Evolutionary conservation across 2,329 filamentous ascomycete species (phyloP).

Genomic region (Cladobotryum mycophilum): DNA sequence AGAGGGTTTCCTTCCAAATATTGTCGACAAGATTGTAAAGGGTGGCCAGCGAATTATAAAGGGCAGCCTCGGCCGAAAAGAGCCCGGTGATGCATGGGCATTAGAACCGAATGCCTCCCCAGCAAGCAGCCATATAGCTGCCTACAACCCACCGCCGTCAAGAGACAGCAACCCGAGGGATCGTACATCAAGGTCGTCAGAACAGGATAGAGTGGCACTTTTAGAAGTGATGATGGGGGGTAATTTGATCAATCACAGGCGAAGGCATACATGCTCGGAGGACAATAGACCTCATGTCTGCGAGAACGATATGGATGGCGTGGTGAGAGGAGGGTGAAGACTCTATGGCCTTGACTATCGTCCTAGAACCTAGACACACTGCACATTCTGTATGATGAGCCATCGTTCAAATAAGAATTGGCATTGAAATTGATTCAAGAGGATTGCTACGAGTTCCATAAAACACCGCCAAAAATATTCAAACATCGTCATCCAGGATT

Average conservation of each 20-base stretch:
- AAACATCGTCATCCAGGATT: not conserved
- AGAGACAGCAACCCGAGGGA: constrained; percentile 18
- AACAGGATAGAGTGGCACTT: constrained; percentile 15
- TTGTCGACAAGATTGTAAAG: constrained; percentile 25
- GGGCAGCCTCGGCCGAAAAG: not conserved
- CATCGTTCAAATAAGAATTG: no score
- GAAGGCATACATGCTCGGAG: constrained; percentile 25
- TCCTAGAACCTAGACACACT: no score
- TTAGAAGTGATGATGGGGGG: constrained; percentile 21
- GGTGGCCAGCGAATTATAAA: constrained; percentile 18
- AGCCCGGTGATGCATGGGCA: not conserved
- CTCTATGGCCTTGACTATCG: no score
- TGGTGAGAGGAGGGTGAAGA: not conserved
- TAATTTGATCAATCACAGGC: constrained; percentile 8
- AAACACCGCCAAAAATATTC: not conserved
- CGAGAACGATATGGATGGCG: constrained; percentile 19
- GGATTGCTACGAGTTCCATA: not conserved
- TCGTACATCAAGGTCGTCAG: constrained; percentile 14
- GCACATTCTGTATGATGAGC: no score
- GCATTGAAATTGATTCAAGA: no score
- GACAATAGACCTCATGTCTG: constrained; percentile 27
- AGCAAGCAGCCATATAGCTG: not conserved
- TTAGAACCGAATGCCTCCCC: constrained; percentile 1
- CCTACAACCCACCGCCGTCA: constrained; percentile 3
- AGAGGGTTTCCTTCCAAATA: constrained; percentile 16